Evolutionary conservation across 2,329 filamentous ascomycete species (phyloP).

Genomic region (Paracoccidioides brasiliensis): DNA sequence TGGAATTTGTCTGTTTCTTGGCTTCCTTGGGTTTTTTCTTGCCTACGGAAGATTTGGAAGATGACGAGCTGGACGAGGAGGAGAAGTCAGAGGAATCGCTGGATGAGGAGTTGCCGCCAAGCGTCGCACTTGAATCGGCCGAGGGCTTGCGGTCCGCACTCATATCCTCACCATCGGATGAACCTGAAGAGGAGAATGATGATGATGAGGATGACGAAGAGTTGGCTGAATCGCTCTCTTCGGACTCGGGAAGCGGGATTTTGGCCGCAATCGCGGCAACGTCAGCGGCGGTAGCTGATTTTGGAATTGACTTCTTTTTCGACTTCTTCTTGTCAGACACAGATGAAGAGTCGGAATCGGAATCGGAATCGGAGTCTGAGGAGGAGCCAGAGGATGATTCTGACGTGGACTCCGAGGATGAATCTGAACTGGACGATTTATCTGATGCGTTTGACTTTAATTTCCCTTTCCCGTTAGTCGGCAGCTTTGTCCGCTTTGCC

Average conservation of each 20-base stretch:
- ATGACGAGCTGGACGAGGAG: slow-evolving; percentile 5
- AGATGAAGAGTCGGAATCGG: slow-evolving; percentile 9
- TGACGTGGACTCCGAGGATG: slow-evolving; percentile 1
- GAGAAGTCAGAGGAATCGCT: slow-evolving; percentile 1
- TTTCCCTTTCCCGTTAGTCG: not conserved
- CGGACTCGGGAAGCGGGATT: slow-evolving; percentile 24
- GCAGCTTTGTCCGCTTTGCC: slow-evolving; percentile 10
- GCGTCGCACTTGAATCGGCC: slow-evolving; percentile 21
- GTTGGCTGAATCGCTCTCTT: slow-evolving; percentile 12
- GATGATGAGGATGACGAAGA: slow-evolving; percentile 11
- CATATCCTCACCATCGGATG: not conserved
- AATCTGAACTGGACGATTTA: not conserved
- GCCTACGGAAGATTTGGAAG: slow-evolving; percentile 12
- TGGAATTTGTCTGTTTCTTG: slow-evolving; percentile 5
- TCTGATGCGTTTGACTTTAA: not conserved
- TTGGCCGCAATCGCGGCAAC: slow-evolving; percentile 17
- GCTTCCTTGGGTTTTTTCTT: slow-evolving; percentile 16
- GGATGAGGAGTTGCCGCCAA: slow-evolving; percentile 16
- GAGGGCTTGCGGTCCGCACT: slow-evolving; percentile 11
- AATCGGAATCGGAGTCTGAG: slow-evolving; percentile 9
- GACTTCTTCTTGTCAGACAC: slow-evolving; percentile 17
- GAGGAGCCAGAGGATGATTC: slow-evolving; percentile 4
- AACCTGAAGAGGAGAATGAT: slow-evolving; percentile 15
- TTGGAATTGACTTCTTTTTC: slow-evolving; percentile 14
- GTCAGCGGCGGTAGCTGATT: slow-evolving; percentile 9